Base-by-base conservation (phyloP, 257 asterid genomes). In the Cruciata laevipes region DNA sequence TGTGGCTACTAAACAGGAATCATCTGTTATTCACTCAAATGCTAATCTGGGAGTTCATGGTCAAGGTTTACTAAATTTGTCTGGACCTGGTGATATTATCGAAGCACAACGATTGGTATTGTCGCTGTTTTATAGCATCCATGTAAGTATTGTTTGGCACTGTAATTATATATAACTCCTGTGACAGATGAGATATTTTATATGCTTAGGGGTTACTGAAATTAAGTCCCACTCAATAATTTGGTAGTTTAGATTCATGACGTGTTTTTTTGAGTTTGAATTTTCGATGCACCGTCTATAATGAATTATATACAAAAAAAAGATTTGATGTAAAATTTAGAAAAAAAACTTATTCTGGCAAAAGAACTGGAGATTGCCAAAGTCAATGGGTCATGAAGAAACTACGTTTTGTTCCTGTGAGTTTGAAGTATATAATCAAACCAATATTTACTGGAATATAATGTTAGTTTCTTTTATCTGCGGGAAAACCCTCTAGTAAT, bases 31-130 rank as follows among this genome's bases (percentile, higher is more conserved):
- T 71, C 98, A 86, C 83, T 95, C 98, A 35, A 95, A 95, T 80
- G 96, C 99, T 27, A 91, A 91, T 72, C 85, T 91, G 72, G 98
- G 96, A 76, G 91, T 95, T 78, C 98, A 89, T 69, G 99, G 99
- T 63, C 99, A 95, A 81, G 99, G 99, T 70, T 81, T 76, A 49
- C 69, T 95, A 70, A 95, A 91, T 81, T 82, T 95, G 71, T 83
- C 98, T 47, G 99, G 99, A 71, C 90, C 96, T 47, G 99, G 99
- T 70, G 99, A 91, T 71, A 78, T 87, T 69, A 86, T 95, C 61
- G 98, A 95, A 86, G 99, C 99, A 70, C 95, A 95, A 69, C 91
- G 87, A 61, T 82, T 94, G 55, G 96, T 94, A 42, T 83, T 94
- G 64, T 89, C 99, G 14, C 80, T 94, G 80, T 94, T 94, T 73